phyloP scores from a whole-genome alignment of 352 stramenopile genomes.

The Pythium sp. region DNA sequence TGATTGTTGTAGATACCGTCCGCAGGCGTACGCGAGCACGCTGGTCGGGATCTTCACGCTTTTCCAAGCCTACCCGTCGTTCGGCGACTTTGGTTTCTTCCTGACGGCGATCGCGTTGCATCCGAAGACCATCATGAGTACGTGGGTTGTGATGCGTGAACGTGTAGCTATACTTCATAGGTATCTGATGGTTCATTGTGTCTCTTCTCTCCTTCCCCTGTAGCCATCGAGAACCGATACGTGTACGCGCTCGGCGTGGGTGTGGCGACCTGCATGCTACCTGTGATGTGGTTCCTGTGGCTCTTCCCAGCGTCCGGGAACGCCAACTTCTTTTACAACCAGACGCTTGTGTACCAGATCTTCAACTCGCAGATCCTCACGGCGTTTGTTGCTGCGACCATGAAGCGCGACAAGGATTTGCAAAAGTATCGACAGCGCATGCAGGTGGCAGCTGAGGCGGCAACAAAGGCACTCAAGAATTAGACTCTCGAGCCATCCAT shows the following conservation, averaged over 20 bases:
- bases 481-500: not conserved
- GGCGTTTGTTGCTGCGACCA: constrained; percentile 72
- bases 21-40: constrained; percentile 62
- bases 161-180: too few species aligned
- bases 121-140: constrained; percentile 79
- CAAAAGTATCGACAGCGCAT: constrained; percentile 44
- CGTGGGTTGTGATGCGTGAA: constrained; percentile 5
- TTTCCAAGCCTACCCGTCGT: constrained; percentile 77
- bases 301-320: constrained; percentile 82
- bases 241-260: constrained; percentile 66
- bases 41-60: constrained; percentile 74
- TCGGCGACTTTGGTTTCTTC: constrained; percentile 83
- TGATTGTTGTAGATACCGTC: constrained; percentile 41
- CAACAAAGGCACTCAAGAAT: not conserved
- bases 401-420: constrained; percentile 85
- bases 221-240: constrained; percentile 78
- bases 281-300: constrained; percentile 88
- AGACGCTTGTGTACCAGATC: constrained; percentile 85
- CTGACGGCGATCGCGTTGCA: constrained; percentile 62
- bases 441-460: not conserved
- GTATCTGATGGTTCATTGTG: not conserved
- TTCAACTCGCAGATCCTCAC: constrained; percentile 78
- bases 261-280: constrained; percentile 71
- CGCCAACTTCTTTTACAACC: constrained; percentile 90
- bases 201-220: constrained; percentile 4